These are phyloP conservation scores for Pyricularia sp. DNA, from an alignment of 2,329 filamentous ascomycete genomes.

Conservation along the genomic window DNA sequence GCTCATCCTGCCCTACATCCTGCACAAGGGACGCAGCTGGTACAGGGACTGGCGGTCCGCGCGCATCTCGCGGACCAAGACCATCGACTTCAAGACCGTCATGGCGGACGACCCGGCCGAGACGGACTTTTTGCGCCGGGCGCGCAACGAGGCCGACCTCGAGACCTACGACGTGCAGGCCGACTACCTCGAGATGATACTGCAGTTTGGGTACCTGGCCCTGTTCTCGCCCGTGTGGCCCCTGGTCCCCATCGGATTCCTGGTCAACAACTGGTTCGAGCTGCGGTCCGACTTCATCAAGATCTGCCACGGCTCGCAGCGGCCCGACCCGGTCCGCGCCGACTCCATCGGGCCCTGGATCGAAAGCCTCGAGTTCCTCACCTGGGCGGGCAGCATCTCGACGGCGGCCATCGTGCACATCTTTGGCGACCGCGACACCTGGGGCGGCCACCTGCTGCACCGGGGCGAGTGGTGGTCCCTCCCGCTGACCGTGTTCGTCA, in stretches of 20 bases:
- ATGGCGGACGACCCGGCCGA: conserved; percentile 52
- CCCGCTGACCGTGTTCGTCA: conserved; percentile 61
- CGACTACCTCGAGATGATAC: conserved; percentile 64
- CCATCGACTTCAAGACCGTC: conserved; percentile 34
- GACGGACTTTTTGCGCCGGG: conserved; percentile 49
- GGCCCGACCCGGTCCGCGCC: conserved; percentile 57
- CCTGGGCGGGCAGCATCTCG: conserved; percentile 64
- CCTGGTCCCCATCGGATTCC: conserved; percentile 60
- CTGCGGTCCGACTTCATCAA: conserved; percentile 70
- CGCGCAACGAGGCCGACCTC: conserved; percentile 58
- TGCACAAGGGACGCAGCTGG: conserved; percentile 44
- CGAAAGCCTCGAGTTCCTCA: conserved; percentile 56
- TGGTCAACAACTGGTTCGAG: conserved; percentile 71
- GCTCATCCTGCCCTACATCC: conserved; percentile 59
- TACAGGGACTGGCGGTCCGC: conserved; percentile 28
- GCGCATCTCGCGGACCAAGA: conserved; percentile 13
- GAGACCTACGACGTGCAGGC: conserved; percentile 63
- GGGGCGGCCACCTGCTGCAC: conserved; percentile 25
- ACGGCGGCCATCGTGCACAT: conserved; percentile 66
- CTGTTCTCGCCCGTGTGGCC: conserved; percentile 72
- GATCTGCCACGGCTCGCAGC: conserved; percentile 63
- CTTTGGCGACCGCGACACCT: conserved; percentile 49
- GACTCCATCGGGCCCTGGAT: conserved; percentile 71
- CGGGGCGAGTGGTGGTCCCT: conserved; percentile 48
- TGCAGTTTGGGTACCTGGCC: conserved; percentile 65